phyloP scores from a whole-genome alignment of 2,329 filamentous ascomycete species.

The Tolypocladium album region DNA sequence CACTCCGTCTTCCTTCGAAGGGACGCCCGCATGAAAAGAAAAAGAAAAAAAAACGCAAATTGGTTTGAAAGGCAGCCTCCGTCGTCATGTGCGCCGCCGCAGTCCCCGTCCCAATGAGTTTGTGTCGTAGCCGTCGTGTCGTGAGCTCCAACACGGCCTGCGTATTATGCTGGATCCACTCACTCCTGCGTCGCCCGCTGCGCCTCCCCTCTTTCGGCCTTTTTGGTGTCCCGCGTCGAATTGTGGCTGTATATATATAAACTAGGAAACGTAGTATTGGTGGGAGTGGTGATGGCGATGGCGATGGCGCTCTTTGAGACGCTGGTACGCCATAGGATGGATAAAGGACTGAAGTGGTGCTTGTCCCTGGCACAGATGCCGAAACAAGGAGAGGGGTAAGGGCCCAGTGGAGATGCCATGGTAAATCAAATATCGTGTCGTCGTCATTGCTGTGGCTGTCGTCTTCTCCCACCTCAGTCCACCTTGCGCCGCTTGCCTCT shows the following conservation, averaged over 20 bases:
- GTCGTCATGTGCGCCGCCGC: background rate
- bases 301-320: background rate
- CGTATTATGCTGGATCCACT: background rate
- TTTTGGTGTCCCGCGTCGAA: background rate
- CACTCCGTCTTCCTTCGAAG: background rate
- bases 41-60: background rate
- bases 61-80: background rate
- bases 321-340: background rate
- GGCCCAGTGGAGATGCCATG: background rate
- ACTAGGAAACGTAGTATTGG: background rate
- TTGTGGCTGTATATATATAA: background rate
- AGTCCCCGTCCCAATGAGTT: background rate
- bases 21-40: background rate
- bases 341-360: background rate
- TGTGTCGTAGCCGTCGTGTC: conserved; percentile 4
- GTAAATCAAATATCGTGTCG: background rate
- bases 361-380: background rate
- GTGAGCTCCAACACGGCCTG: background rate
- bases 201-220: background rate
- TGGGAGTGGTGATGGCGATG: background rate
- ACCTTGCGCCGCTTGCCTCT: conserved; percentile 85
- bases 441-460: background rate
- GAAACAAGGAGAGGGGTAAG: background rate
- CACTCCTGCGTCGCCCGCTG: background rate
- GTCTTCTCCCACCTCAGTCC: conserved; percentile 19